Evolutionary conservation across 768 basidiomycete species (phyloP), one percentile per base, ranked within the genome.

Genomic region (Lyophyllum atratum): DNA sequence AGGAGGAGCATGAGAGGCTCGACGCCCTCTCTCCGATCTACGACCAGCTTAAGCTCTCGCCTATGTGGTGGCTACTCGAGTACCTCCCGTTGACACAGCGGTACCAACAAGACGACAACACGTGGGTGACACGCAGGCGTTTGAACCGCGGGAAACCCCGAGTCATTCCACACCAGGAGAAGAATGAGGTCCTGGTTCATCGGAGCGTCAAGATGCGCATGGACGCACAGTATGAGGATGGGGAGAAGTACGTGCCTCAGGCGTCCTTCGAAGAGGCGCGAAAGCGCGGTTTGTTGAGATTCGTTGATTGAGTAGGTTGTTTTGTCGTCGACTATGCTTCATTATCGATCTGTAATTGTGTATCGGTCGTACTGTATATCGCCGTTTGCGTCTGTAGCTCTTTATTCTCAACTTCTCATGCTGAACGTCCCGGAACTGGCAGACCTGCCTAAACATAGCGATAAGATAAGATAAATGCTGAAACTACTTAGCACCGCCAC

Each of bases 31-130:
- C 76, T 28, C 83, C 80, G 0, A 68, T 75, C 2, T 87, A 85
- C 60, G 89, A 92, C 64, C 81, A 88, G 66, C 74, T 92, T 25
- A 5, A 11, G 6, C 11, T 11, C 29, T 6, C 5, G 29, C 58
- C 61, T 37, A 45, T 81, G 1, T 92, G 91, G 90, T 91, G 90
- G 91, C 52, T 84, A 31, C 71, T 92, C 40, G 91, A 93, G 66
- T 5, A 81, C 5, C 42, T 84, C 12, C 85, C 83, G 3, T 42
- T 82, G 52, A 66, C 67, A 12, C 64, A 76, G 55, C 67, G 72
- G 51, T 77, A 73, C 56, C 79, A 79, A 59, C 67, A 59, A 45
- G 64, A 64, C 8, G 69, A 78, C 55, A 70, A 74, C 52, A 42
- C 64, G 37, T 79, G 77, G 79, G 68, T 66, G 5, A 65, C 68